Conservation (phyloP, 2,329 filamentous ascomycete genomes). For the Teratosphaeria nubilosa region DNA sequence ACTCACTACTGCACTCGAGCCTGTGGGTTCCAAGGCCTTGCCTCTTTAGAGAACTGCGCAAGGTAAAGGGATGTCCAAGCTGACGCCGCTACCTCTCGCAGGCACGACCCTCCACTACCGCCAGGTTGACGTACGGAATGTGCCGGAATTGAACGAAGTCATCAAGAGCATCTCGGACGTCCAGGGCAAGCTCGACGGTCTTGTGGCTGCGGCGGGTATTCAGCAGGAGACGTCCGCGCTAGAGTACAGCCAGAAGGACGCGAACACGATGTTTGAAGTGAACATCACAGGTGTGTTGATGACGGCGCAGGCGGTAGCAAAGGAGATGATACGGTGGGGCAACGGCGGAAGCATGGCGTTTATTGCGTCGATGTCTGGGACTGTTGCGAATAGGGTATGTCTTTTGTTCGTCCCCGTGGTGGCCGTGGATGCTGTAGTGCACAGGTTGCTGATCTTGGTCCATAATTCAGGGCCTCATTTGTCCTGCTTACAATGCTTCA, state of each 20-base stretch:
- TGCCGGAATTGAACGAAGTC: slow-evolving; percentile 54
- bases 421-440: too few relatives aligned
- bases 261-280: slow-evolving; percentile 54
- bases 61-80: too few relatives aligned
- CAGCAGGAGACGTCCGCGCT: slow-evolving; percentile 77
- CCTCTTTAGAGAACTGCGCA: too few relatives aligned
- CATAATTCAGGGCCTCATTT: slow-evolving; percentile 47
- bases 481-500: slow-evolving; percentile 62
- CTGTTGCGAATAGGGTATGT: slow-evolving; percentile 53
- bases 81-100: too few relatives aligned
- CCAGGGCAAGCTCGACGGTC: slow-evolving; percentile 65
- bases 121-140: slow-evolving; percentile 70
- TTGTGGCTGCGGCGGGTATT: slow-evolving; percentile 65
- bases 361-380: slow-evolving; percentile 54
- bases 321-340: slow-evolving; percentile 52
- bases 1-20: too few relatives aligned
- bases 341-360: slow-evolving; percentile 52
- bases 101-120: slow-evolving; percentile 59
- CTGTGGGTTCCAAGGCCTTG: too few relatives aligned
- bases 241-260: slow-evolving; percentile 58
- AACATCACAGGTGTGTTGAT: slow-evolving; percentile 51
- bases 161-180: slow-evolving; percentile 58
- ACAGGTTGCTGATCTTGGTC: not conserved
- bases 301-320: slow-evolving; percentile 53
- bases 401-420: too few relatives aligned